Conservation (phyloP, 176 grass and related monocot genomes). For the Aegilops sharonensis region DNA sequence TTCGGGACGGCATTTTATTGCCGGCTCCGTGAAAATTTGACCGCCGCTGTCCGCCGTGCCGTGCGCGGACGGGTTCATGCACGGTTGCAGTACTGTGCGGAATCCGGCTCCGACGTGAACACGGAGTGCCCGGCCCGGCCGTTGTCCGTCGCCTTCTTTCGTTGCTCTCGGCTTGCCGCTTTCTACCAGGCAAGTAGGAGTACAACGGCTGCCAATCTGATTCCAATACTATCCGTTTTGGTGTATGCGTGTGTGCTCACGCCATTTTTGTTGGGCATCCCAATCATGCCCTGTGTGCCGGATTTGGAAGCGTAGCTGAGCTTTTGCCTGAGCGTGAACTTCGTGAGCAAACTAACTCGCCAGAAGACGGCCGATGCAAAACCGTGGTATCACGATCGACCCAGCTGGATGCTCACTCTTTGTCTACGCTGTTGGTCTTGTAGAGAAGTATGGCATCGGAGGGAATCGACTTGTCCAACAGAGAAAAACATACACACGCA, state of each 20-base stretch:
- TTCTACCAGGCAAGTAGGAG: background rate
- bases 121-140: background rate
- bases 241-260: too few species aligned
- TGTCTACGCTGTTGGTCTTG: background rate
- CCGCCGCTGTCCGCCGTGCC: background rate
- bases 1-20: background rate
- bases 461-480: background rate
- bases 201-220: background rate
- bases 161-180: background rate
- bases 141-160: background rate
- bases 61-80: background rate
- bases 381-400: background rate
- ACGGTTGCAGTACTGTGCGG: background rate
- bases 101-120: slow-evolving; percentile 9
- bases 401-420: background rate
- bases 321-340: background rate
- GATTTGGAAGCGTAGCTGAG: background rate
- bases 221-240: background rate
- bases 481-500: background rate
- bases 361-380: background rate
- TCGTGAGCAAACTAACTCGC: background rate
- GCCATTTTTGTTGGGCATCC: background rate
- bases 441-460: background rate
- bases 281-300: background rate
- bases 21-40: background rate